Evolutionary conservation across 1,139 yeast genomes (phyloP).

Genomic region (Taiozyma sp.): DNA sequence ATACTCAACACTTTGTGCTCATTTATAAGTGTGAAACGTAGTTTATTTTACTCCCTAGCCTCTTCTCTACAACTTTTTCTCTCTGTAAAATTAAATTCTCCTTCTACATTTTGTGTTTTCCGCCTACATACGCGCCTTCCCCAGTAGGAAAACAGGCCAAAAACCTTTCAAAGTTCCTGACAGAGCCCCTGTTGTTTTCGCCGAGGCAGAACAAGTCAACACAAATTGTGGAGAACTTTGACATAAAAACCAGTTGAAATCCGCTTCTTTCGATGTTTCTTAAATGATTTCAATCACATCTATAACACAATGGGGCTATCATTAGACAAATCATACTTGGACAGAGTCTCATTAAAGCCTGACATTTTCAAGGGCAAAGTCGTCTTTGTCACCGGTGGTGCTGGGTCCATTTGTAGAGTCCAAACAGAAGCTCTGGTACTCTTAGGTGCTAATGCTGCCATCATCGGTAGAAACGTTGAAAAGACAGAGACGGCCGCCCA

Average conservation of each 20-base stretch:
- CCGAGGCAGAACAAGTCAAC: not conserved
- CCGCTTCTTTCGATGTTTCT: no score
- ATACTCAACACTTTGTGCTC: no score
- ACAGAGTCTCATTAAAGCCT: slow-evolving; percentile 38
- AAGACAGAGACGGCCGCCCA: slow-evolving; percentile 63
- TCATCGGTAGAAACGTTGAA: slow-evolving; percentile 68
- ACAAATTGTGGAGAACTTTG: not conserved
- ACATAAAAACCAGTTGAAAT: not conserved
- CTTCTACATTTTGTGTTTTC: not conserved
- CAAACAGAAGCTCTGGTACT: slow-evolving; percentile 79
- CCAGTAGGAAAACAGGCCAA: no score
- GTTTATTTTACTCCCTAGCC: not conserved
- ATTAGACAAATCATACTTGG: slow-evolving; percentile 23
- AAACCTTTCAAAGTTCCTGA: no score
- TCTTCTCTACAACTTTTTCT: not conserved
- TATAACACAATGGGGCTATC: not conserved
- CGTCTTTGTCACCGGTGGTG: slow-evolving; percentile 91
- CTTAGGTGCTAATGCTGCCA: slow-evolving; percentile 83
- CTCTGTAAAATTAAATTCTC: not conserved
- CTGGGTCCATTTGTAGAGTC: slow-evolving; percentile 86
- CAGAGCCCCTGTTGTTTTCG: no score
- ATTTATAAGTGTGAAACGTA: no score
- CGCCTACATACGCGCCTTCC: not conserved
- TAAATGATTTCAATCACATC: slow-evolving; percentile 5
- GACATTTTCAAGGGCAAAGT: slow-evolving; percentile 77